Evolutionary conservation across 352 stramenopile genomes (phyloP).

Genomic region (Phytophthora cryptogea): DNA sequence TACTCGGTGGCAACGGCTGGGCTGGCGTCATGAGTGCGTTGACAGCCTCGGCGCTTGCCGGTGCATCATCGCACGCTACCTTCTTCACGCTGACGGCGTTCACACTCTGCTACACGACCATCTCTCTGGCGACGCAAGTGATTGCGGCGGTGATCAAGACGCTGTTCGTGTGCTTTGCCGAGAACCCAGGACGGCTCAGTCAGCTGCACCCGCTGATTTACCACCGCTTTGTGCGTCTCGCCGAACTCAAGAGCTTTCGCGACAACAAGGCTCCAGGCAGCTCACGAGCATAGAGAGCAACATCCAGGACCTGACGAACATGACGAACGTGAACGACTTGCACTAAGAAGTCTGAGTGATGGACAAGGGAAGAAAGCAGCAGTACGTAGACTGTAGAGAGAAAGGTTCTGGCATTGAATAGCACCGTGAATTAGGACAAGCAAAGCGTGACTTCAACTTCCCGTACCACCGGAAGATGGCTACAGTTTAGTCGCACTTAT

Average conservation of each 20-base stretch:
- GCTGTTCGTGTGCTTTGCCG: constrained; percentile 86
- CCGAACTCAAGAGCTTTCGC: constrained; percentile 86
- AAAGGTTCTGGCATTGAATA: constrained; percentile 14
- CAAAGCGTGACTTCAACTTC: not conserved
- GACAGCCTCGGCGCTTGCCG: constrained; percentile 55
- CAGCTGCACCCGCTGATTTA: constrained; percentile 88
- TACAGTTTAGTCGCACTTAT: not conserved
- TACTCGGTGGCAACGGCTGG: constrained; percentile 77
- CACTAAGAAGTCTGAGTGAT: not conserved
- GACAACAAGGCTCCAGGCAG: constrained; percentile 60
- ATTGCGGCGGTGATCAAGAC: constrained; percentile 84
- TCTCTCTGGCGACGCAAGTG: constrained; percentile 77
- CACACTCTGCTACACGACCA: constrained; percentile 77
- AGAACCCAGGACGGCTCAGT: constrained; percentile 76
- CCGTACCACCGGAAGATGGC: constrained; percentile 6
- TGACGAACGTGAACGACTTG: not conserved
- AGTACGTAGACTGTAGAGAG: not conserved
- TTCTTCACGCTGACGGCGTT: constrained; percentile 83
- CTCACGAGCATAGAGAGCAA: constrained; percentile 14
- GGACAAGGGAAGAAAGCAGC: constrained; percentile 4
- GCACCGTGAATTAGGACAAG: constrained; percentile 14
- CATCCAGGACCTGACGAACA: constrained; percentile 2
- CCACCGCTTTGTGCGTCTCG: constrained; percentile 81
- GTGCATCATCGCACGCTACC: constrained; percentile 57
- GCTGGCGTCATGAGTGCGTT: constrained; percentile 80